A percentile compares a stretch with the other conserved stretches of the same genome.
phyloP scores from a whole-genome alignment of 169 alveolate species.

The Toxoplasma gondii region DNA sequence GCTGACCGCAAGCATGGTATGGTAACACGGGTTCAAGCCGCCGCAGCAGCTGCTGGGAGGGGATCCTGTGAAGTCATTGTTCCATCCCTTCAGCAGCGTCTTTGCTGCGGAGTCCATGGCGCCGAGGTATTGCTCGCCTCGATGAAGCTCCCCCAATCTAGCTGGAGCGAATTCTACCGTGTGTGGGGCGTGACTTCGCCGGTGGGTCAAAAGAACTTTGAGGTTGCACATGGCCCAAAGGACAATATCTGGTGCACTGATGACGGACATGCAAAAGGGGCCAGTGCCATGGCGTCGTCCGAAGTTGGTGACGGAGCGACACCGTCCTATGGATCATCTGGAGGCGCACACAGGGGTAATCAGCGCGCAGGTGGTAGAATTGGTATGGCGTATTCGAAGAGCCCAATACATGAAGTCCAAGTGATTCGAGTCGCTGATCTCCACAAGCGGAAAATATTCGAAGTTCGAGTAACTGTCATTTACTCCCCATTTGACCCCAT shows the following conservation, averaged over 20 bases:
- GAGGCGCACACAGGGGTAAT: neutral
- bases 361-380: neutral
- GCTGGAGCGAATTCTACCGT: neutral
- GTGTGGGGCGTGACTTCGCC: neutral
- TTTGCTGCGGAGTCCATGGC: neutral
- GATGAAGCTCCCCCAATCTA: neutral
- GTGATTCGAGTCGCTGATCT: neutral
- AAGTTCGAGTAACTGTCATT: neutral
- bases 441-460: neutral
- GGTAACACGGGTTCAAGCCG: too few species aligned
- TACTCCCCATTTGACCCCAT: slow-evolving; percentile 13
- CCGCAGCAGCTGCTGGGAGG: neutral
- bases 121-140: neutral
- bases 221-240: neutral
- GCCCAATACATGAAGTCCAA: neutral
- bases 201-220: neutral
- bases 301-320: neutral
- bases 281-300: neutral
- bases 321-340: neutral
- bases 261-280: neutral
- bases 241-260: neutral
- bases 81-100: neutral
- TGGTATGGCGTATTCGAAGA: neutral
- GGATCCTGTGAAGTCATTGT: neutral
- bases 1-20: too few species aligned